Evolutionary conservation across 78 protist species (phyloP).

Genomic region (Bodo saltans): DNA sequence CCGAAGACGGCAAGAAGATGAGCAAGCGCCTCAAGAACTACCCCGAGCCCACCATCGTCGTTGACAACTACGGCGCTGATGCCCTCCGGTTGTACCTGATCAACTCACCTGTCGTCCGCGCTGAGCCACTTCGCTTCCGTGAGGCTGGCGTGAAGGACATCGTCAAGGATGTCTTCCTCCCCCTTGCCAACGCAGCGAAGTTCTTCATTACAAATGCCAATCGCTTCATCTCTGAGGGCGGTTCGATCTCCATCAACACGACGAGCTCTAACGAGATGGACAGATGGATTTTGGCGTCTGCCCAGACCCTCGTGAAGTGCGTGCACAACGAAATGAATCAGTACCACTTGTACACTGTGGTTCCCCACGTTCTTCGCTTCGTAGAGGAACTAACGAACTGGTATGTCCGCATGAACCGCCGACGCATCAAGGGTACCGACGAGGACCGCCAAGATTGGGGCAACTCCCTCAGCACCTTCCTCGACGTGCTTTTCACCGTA

Average conservation of each 20-base stretch:
- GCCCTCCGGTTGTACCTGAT: constrained; percentile 96
- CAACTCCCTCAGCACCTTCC: constrained; percentile 37
- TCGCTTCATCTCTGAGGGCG: constrained; percentile 2
- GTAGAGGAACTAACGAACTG: constrained; percentile 92
- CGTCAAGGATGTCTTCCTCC: constrained; percentile 87
- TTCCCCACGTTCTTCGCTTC: constrained; percentile 79
- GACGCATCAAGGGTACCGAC: constrained; percentile 54
- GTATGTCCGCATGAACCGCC: constrained; percentile 89
- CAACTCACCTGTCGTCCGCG: constrained; percentile 96
- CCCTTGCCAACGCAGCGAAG: constrained; percentile 91
- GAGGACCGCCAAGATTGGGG: constrained; percentile 15
- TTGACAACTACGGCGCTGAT: constrained; percentile 93
- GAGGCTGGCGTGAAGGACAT: constrained; percentile 81
- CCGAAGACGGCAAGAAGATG: constrained; percentile 95
- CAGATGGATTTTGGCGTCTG: constrained; percentile 83
- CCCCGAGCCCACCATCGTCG: constrained; percentile 84
- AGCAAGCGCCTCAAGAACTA: constrained; percentile 94
- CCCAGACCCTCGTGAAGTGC: constrained; percentile 64
- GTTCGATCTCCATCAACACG: not conserved
- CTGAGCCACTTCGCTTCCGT: constrained; percentile 86
- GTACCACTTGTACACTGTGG: constrained; percentile 98
- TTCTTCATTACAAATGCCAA: constrained; percentile 78
- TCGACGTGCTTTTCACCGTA: constrained; percentile 53
- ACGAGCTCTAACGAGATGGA: constrained; percentile 83
- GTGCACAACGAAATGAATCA: constrained; percentile 86